These are phyloP conservation scores for Neonectria ditissima DNA, from an alignment of 2,329 filamentous ascomycete genomes.

Conservation along the genomic window DNA sequence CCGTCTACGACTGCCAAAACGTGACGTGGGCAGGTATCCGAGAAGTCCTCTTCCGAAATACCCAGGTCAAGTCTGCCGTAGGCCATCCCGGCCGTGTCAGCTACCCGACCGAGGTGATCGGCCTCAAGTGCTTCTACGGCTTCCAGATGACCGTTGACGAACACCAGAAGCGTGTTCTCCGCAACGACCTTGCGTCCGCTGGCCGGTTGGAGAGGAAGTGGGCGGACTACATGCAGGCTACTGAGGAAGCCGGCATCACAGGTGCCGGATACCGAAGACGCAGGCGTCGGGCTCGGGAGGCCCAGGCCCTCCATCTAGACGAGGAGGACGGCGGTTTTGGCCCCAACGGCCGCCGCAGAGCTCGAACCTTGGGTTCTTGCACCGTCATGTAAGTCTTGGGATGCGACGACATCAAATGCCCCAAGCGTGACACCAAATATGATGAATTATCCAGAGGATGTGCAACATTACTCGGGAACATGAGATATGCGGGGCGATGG, in stretches of 20 bases:
- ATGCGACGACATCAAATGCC: neutral
- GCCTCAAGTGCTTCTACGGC: slow-evolving; percentile 92
- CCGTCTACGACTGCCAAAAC: slow-evolving; percentile 91
- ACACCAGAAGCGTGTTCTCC: slow-evolving; percentile 86
- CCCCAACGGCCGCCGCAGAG: slow-evolving; percentile 67
- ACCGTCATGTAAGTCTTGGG: slow-evolving; percentile 68
- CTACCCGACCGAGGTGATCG: slow-evolving; percentile 83
- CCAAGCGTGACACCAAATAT: slow-evolving; percentile 6
- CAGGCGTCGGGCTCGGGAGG: slow-evolving; percentile 82
- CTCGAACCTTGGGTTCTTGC: slow-evolving; percentile 73
- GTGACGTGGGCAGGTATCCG: slow-evolving; percentile 93
- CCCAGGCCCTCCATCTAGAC: slow-evolving; percentile 81
- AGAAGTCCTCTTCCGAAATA: slow-evolving; percentile 87
- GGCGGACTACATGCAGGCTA: slow-evolving; percentile 94
- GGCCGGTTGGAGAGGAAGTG: slow-evolving; percentile 88
- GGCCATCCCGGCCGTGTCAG: slow-evolving; percentile 56
- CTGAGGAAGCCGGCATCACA: slow-evolving; percentile 80
- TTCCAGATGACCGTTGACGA: slow-evolving; percentile 97
- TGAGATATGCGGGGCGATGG: slow-evolving; percentile 13
- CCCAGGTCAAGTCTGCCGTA: slow-evolving; percentile 71
- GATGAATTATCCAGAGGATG: neutral
- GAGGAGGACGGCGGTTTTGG: slow-evolving; percentile 78
- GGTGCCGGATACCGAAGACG: slow-evolving; percentile 77
- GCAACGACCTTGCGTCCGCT: slow-evolving; percentile 80
- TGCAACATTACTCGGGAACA: neutral